Base-by-base conservation (phyloP, 163 green algal species). In the Prototheca wickerhamii region DNA sequence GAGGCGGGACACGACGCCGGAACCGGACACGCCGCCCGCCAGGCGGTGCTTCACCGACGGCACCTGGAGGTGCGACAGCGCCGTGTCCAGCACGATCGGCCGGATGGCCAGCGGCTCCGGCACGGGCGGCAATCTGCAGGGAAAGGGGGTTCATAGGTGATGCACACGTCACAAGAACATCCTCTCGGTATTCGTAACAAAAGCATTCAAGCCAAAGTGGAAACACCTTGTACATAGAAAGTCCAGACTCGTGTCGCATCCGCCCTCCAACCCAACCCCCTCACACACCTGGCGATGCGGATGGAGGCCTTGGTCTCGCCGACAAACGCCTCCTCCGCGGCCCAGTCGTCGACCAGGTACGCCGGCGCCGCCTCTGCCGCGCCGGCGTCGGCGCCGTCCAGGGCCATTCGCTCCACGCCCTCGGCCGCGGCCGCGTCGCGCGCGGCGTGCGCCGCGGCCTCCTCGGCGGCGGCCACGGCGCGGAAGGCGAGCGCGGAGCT, bases 241-340 rank as follows among this genome's bases (percentile, higher is more conserved):
- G 5, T 54, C 37, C 37, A 10, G 10, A 10, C 10, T 10, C 37
- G 37, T 44, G 10, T 44, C 37, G 37, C 37, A 44, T n/a, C n/a
- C n/a, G n/a, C n/a, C n/a, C n/a, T n/a, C n/a, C n/a, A n/a, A n/a
- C n/a, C n/a, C 37, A 44, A 44, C 37, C 10, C 37, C 37, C 29
- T 1, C 2, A 23, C 56, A 15, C 56, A 72, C 65, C 65, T 58
- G 33, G 53, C 42, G 33, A 77, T 56, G 53, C 60, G 64, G 1
- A 53, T 49, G 4, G 52, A 43, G 34, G 57, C 37, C 46, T 76
- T 69, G 8, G 72, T 69, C 50, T 23, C 69, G 57, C 12, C 75
- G 57, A 70, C 80, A 67, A 87, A 92, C 6, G 75, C 70, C 62
- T 84, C 64, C 78, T 81, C 90, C 4, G 17, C 33, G 23, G 84